A percentile compares a stretch with the other conserved stretches of the same genome.
Conservation (phyloP, 352 stramenopile species). For the Globisporangium cystogenes region DNA sequence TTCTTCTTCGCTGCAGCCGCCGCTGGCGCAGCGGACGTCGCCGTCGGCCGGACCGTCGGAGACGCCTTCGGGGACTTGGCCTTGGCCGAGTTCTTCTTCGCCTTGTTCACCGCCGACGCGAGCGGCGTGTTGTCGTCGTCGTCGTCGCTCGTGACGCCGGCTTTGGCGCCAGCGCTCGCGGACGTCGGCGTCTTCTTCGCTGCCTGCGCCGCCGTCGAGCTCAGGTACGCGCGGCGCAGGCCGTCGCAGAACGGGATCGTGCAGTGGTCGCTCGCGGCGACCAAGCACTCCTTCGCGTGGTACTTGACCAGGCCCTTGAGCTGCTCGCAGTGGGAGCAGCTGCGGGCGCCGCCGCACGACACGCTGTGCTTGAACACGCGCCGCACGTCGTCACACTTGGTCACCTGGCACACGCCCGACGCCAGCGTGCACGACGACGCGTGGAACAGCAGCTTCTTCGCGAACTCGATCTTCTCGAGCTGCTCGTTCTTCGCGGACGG, state of each 20-base stretch:
- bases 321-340: conserved; percentile 77
- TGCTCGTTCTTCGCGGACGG: conserved; percentile 44
- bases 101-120: conserved; percentile 59
- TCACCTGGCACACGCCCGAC: conserved; percentile 70
- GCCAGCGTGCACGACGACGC: conserved; percentile 56
- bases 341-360: conserved; percentile 58
- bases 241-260: conserved; percentile 82
- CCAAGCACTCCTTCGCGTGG: conserved; percentile 69
- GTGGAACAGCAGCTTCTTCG: conserved; percentile 75
- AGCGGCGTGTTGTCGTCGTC: conserved; percentile 75
- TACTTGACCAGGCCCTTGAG: conserved; percentile 82
- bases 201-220: conserved; percentile 27
- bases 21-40: neutral
- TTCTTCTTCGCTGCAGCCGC: conserved; percentile 21
- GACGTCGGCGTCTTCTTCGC: conserved; percentile 24
- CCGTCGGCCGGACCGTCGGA: conserved; percentile 9
- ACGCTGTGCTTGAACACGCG: conserved; percentile 84
- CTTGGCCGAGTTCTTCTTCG: conserved; percentile 49
- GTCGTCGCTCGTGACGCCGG: conserved; percentile 29
- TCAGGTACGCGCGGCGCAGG: conserved; percentile 52
- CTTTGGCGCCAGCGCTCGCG: conserved; percentile 10
- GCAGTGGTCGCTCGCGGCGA: conserved; percentile 61
- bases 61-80: conserved; percentile 56
- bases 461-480: conserved; percentile 82
- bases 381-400: conserved; percentile 82